Evolutionary conservation across 2,329 filamentous ascomycete species (phyloP).

Genomic region (Rhexocercosporidium sp.): DNA sequence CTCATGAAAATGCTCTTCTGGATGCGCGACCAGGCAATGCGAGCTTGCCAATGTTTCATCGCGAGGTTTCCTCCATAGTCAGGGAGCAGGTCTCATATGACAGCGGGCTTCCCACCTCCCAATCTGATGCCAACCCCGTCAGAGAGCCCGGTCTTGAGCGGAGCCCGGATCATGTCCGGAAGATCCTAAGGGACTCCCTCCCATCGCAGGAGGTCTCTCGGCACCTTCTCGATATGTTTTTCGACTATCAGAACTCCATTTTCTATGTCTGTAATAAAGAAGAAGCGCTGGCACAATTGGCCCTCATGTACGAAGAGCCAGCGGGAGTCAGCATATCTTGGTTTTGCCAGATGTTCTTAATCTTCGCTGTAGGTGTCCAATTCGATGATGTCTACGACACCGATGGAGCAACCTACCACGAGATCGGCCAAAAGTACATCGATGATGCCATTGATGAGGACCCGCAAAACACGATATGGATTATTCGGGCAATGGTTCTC

Average conservation of each 20-base stretch:
- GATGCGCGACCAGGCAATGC: conserved; percentile 21
- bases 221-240: conserved; percentile 24
- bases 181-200: conserved; percentile 24
- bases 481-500: conserved; percentile 28
- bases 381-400: conserved; percentile 26
- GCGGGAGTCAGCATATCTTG: conserved; percentile 24
- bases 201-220: conserved; percentile 23
- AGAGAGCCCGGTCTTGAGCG: conserved; percentile 22
- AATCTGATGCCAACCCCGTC: conserved; percentile 13
- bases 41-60: conserved; percentile 20
- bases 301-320: conserved; percentile 24
- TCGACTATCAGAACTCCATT: conserved; percentile 26
- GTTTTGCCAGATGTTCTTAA: conserved; percentile 30
- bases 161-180: conserved; percentile 22
- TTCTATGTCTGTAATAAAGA: conserved; percentile 26
- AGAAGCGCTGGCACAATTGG: conserved; percentile 19
- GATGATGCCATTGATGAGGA: conserved; percentile 28
- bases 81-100: background rate
- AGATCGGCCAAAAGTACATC: conserved; percentile 24
- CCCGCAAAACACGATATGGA: conserved; percentile 27
- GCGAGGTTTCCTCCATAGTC: too few relatives aligned
- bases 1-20: conserved; percentile 12
- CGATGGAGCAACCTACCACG: conserved; percentile 23
- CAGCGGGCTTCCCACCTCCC: conserved; percentile 8
- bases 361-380: conserved; percentile 26